phyloP scores from a whole-genome alignment of 805 yeast species.

The Saccharomyces mikatae region DNA sequence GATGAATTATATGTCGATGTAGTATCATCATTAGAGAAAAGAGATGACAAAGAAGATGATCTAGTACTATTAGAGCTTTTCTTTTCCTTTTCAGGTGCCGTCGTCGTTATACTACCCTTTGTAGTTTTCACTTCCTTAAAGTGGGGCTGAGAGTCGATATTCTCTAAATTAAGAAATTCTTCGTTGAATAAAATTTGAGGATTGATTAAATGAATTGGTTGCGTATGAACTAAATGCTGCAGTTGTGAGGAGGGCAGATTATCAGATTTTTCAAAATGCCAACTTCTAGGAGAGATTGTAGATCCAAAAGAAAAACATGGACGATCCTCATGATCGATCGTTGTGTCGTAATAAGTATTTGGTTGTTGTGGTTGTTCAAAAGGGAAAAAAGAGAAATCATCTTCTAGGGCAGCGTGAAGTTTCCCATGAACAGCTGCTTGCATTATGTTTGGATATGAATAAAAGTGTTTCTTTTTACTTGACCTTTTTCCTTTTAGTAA shows the following conservation, averaged over 20 bases:
- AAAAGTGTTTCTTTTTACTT: neutral
- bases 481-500: neutral
- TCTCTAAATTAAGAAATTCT: neutral
- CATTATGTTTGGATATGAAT: neutral
- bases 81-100: neutral
- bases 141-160: neutral
- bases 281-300: neutral
- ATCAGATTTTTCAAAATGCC: conserved; percentile 3
- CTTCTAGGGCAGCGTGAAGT: neutral
- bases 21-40: neutral
- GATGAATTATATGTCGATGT: neutral
- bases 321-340: neutral
- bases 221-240: conserved; percentile 19
- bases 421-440: neutral
- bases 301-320: neutral
- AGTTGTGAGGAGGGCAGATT: conserved; percentile 6
- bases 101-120: neutral
- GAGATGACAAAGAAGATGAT: neutral
- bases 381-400: neutral
- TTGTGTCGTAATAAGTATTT: neutral
- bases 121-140: neutral
- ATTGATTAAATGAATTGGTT: conserved; percentile 17
- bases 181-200: conserved; percentile 5
- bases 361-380: neutral
- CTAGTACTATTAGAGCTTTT: neutral